Evolutionary conservation across 1,284 basidiomycete genomes (phyloP).

Genomic region (Malassezia restricta): DNA sequence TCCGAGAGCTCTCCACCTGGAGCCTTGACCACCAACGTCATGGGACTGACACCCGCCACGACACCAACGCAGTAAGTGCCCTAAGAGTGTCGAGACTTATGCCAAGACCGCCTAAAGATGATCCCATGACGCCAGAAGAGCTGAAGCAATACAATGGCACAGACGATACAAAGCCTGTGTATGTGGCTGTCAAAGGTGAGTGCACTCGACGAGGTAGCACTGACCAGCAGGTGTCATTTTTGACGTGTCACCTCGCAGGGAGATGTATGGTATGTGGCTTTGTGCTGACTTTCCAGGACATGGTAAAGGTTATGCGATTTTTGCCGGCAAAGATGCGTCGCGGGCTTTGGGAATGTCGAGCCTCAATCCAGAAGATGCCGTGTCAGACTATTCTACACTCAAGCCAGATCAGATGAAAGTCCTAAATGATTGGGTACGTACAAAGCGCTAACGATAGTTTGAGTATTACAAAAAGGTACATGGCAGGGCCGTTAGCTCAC

Average conservation of each 20-base stretch:
- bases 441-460: slow-evolving; percentile 16
- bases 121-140: slow-evolving; percentile 60
- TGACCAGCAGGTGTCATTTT: slow-evolving; percentile 57
- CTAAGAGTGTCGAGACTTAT: neutral
- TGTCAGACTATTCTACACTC: slow-evolving; percentile 71
- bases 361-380: slow-evolving; percentile 72
- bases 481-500: neutral
- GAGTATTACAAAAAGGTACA: slow-evolving; percentile 37
- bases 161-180: slow-evolving; percentile 59
- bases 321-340: slow-evolving; percentile 70
- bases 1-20: neutral
- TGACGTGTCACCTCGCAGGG: slow-evolving; percentile 63
- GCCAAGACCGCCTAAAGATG: slow-evolving; percentile 59
- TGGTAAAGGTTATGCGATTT: slow-evolving; percentile 48
- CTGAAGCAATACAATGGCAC: slow-evolving; percentile 62
- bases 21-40: neutral
- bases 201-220: neutral
- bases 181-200: slow-evolving; percentile 74
- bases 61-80: slow-evolving; percentile 29
- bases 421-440: slow-evolving; percentile 66
- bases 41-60: slow-evolving; percentile 26
- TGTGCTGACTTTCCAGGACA: slow-evolving; percentile 14
- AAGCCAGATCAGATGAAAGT: slow-evolving; percentile 66
- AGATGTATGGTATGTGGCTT: slow-evolving; percentile 59
- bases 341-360: slow-evolving; percentile 57